Base-by-base conservation (phyloP, 1,284 basidiomycete species). In the Cerioporus squamosus region DNA sequence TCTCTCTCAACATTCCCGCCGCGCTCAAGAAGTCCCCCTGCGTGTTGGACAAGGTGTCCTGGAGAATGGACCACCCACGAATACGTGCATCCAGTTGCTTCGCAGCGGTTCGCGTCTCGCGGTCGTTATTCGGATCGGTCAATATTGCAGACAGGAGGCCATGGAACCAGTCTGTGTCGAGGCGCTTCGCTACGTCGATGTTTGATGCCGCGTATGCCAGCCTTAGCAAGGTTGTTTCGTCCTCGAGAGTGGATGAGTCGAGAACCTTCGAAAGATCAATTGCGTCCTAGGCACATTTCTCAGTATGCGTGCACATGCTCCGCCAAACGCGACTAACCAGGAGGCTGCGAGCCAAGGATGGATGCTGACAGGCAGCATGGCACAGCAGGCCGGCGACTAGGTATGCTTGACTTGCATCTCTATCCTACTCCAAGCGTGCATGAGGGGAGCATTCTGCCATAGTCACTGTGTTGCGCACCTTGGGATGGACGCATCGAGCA, bases 141-240 rank as follows among this genome's bases (percentile, higher is more conserved):
- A 79, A 74, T 14, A 87, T 63, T 2, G 77, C 69, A 33, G 68
- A 65, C 5, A 89, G 74, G 23, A 73, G 67, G 8, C 72, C 70
- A 6, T 81, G 65, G 55, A 87, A 83, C 49, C 70, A 66, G 2
- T 74, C 69, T 9, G 73, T 71, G 45, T 75, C 68, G 22, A 82
- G 67, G n/a, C 70, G 56, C 24, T 77, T 78, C 0, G 89, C 84
- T 50, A 91, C 79, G 57, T 87, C 85, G 0, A 80, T 75, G 65
- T 89, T 90, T 15, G 86, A 74, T 7, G 81, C 77, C 1, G 90
- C 89, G 62, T 88, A 81, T 17, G 84, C 71, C 17, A 91, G 75
- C 52, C 79, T 80, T 17, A 79, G 68, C 22, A 88, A 70, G 0
- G 82, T 87, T 20, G 75, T 75, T 48, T 86, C 80, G 57, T 88